Evolutionary conservation across 352 stramenopile genomes (phyloP), one percentile per base, ranked within the genome.

Genomic region (Globisporangium paroecandrum): DNA sequence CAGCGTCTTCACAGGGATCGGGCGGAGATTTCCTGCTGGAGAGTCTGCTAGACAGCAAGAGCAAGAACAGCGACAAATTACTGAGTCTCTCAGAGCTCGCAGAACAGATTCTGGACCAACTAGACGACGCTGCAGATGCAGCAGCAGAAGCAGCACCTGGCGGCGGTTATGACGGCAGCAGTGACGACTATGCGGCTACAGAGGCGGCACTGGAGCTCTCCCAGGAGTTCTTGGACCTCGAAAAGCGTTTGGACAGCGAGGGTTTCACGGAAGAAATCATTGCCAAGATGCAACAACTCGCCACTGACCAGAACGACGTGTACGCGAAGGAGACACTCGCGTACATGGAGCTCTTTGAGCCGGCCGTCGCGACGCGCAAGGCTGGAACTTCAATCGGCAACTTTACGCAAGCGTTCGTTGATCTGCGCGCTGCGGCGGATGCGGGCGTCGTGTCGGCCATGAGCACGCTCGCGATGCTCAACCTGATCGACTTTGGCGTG

Each of bases 321-420:
- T 89, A 76, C 51, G 83, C 83, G 8, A 69, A 83, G 43, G 84
- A 87, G 49, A 76, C 76, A 36, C 70, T 90, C 20, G 84, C 83
- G n/a, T 89, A 80, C 66, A 76, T 82, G 60, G 73, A 78, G 55
- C 77, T 92, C 3, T 90, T 92, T 64, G 81, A 90, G 32, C 75
- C 80, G 0, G 66, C 65, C 15, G 46, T 13, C 34, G 64, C 29
- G 46, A 68, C 27, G 62, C 22, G 65, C 59, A 57, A 58, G 10
- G 20, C 55, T 1, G 12, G 25, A 3, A 7, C 25, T 18, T 7
- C 4, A 24, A 58, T 76, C 5, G 69, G 76, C 18, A 71, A 80
- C 24, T 89, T 87, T 66, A 60, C 75, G 20, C 60, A 76, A 25
- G 82, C 82, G 12, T 74, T 90, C 29, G 58, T 67, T 25, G 75